These are phyloP conservation scores for Akebia trifoliata DNA, from an alignment of 164 flowering plant species.

Conservation along the genomic window DNA sequence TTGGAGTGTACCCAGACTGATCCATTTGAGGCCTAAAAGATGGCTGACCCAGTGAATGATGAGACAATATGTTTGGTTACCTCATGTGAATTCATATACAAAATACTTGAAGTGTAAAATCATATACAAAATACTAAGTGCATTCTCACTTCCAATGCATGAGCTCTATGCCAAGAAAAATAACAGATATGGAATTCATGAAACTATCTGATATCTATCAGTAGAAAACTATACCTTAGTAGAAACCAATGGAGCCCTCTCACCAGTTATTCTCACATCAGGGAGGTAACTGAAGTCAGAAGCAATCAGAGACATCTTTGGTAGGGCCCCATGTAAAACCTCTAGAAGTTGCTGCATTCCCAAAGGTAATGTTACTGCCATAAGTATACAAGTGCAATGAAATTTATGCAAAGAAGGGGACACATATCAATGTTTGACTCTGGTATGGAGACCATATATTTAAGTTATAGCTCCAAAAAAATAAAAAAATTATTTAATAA, in stretches of 20 bases:
- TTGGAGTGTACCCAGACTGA: too few species aligned
- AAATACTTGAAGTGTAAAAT: too few species aligned
- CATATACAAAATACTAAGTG: not conserved
- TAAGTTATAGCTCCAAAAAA: too few species aligned
- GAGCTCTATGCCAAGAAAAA: not conserved
- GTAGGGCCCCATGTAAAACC: constrained; percentile 69
- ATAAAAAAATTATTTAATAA: not conserved
- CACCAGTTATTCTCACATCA: constrained; percentile 87
- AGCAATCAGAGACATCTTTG: constrained; percentile 95
- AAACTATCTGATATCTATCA: not conserved
- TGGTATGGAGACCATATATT: too few species aligned
- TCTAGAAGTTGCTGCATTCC: constrained; percentile 72
- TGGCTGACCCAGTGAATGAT: too few species aligned
- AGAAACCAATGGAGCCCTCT: constrained; percentile 92
- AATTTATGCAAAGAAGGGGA: too few species aligned
- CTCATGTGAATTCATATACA: too few species aligned
- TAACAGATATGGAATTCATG: not conserved
- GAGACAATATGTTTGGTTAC: too few species aligned
- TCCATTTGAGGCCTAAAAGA: too few species aligned
- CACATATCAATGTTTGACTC: too few species aligned
- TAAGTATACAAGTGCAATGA: not conserved
- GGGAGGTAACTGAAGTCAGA: constrained; percentile 97
- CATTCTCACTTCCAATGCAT: not conserved
- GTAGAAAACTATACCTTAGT: constrained; percentile 55
- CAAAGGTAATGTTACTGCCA: constrained; percentile 12